Conservation (phyloP, 2,329 filamentous ascomycete species). For the Trichophyton mentagrophytes region DNA sequence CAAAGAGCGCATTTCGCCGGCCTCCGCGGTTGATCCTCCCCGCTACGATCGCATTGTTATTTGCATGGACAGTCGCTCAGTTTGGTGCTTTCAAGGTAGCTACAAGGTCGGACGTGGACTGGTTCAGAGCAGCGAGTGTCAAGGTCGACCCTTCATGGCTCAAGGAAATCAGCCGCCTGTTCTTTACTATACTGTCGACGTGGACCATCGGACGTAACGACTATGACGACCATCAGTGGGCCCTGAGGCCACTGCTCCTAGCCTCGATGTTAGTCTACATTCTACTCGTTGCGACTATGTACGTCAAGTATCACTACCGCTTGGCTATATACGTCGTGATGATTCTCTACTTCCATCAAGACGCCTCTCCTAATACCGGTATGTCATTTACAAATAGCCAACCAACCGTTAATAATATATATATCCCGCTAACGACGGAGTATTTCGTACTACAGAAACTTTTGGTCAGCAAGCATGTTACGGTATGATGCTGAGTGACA, state of each 20-base stretch:
- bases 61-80: constrained; percentile 39
- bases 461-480: constrained; percentile 42
- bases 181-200: constrained; percentile 34
- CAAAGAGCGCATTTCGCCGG: constrained; percentile 43
- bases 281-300: constrained; percentile 33
- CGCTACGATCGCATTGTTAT: constrained; percentile 39
- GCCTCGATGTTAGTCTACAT: constrained; percentile 37
- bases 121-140: constrained; percentile 40
- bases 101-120: constrained; percentile 38
- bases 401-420: not conserved
- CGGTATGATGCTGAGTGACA: constrained; percentile 41
- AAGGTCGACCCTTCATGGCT: constrained; percentile 32
- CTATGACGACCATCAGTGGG: constrained; percentile 46
- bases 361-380: constrained; percentile 36
- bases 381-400: constrained; percentile 12
- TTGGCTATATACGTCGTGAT: constrained; percentile 33
- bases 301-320: constrained; percentile 35
- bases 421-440: not conserved
- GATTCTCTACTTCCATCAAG: constrained; percentile 39
- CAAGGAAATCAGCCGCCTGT: constrained; percentile 34
- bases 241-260: constrained; percentile 34
- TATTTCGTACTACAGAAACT: constrained; percentile 31
- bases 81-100: constrained; percentile 39
- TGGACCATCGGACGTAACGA: constrained; percentile 42
- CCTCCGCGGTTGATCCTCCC: constrained; percentile 41